Base-by-base conservation (phyloP, 2,329 filamentous ascomycete genomes). In the Alternaria panax region DNA sequence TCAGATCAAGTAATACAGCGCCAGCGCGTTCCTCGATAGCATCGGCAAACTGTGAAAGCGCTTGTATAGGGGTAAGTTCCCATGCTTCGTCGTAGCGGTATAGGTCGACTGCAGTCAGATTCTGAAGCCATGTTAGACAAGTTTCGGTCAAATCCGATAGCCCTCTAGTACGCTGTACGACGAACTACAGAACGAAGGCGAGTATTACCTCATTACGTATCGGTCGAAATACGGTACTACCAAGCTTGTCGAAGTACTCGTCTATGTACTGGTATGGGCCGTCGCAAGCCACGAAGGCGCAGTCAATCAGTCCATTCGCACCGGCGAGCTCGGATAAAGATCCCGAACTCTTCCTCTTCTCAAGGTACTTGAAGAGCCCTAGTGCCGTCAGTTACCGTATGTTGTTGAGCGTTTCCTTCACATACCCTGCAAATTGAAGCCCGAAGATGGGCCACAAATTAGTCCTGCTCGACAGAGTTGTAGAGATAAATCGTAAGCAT, bases 241-340 rank as follows among this genome's bases (percentile, higher is more conserved):
- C 81, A 11, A 88, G 75, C 64, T 86, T 87, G 25, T 84, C 79
- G 64, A 87, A 88, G 66, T 88, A 88, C 63, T 85, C 84, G 24
- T 81, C 78, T 43, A 88, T 82, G 59, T 88, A 88, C 68, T 88
- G 86, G 63, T 89, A 88, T 0, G 87, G 87, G 25, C 89, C 63
- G 57, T 89, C 87, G 57, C 86, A 88, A 74, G 86, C 89, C 3
- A 88, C 71, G 70, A 89, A 89, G 0, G 57, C 67, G 34, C 67
- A 70, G 12, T 65, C 57, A 28, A 68, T 50, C 24, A 64, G 20
- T 0, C 65, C 65, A 5, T 65, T 51, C 4, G 52, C 32, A 1
- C 51, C 57, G 9, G 60, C 57, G 2, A 69, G 59, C 2, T 61
- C 55, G 1, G 51, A 54, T 9, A 69, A 34, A 1, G 56, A 66